A percentile compares a stretch with the other conserved stretches of the same genome.
Evolutionary conservation across 139 green algal species (phyloP).

Genomic region (Chlamydomonas applanata): DNA sequence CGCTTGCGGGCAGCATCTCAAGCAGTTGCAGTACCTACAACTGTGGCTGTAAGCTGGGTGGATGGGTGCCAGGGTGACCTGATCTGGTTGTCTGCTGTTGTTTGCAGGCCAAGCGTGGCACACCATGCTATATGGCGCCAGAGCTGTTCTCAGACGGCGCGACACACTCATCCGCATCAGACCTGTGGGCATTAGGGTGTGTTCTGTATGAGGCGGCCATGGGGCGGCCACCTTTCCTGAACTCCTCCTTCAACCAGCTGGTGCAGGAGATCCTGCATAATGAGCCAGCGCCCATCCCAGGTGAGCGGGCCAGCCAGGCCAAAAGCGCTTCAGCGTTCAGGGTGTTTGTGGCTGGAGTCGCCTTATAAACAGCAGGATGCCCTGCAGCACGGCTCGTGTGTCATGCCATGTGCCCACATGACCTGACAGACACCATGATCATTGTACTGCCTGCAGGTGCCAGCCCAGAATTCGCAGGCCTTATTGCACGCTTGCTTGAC

Average conservation of each 20-base stretch:
- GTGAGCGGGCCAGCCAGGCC: too few relatives aligned
- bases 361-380: too few relatives aligned
- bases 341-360: too few relatives aligned
- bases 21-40: too few relatives aligned
- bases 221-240: conserved; percentile 85
- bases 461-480: conserved; percentile 64
- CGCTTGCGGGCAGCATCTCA: too few relatives aligned
- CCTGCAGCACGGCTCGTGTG: not conserved
- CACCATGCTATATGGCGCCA: conserved; percentile 92
- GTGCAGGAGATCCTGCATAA: conserved; percentile 70
- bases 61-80: too few relatives aligned
- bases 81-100: too few relatives aligned
- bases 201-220: conserved; percentile 90
- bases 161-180: conserved; percentile 76
- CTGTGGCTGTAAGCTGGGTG: too few relatives aligned
- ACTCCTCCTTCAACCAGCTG: conserved; percentile 74
- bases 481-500: conserved; percentile 74
- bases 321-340: not conserved
- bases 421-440: too few relatives aligned
- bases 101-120: conserved; percentile 73
- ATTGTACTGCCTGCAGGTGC: conserved; percentile 41
- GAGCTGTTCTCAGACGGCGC: conserved; percentile 87
- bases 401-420: too few relatives aligned
- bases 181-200: conserved; percentile 93
- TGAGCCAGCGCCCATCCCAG: conserved; percentile 53